Conservation (phyloP, 2,329 filamentous ascomycete genomes). For the Chaetomium olivaceum region DNA sequence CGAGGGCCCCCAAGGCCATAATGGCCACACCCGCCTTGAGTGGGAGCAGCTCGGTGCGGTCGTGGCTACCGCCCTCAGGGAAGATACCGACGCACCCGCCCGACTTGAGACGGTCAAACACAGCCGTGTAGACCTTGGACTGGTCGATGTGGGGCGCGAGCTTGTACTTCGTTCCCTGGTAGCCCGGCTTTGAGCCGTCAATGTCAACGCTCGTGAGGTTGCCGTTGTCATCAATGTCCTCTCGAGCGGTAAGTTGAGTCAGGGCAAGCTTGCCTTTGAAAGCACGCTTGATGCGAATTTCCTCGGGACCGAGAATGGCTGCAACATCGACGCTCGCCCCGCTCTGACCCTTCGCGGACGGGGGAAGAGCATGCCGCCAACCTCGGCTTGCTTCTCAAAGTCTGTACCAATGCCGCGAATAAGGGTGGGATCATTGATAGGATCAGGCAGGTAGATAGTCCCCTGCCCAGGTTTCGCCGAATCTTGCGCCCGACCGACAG, state of each 20-base stretch:
- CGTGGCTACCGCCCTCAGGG: constrained; percentile 93
- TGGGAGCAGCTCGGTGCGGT: constrained; percentile 85
- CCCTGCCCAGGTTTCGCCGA: constrained; percentile 77
- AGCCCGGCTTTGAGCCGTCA: constrained; percentile 60
- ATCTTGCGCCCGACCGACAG: constrained; percentile 91
- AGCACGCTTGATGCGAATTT: constrained; percentile 82
- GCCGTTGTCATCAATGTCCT: constrained; percentile 68
- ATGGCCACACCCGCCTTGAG: constrained; percentile 96
- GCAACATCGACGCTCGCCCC: constrained; percentile 82
- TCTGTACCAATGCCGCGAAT: constrained; percentile 77
- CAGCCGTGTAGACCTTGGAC: constrained; percentile 87
- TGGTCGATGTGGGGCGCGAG: constrained; percentile 92
- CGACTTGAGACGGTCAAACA: constrained; percentile 77
- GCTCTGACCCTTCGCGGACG: constrained; percentile 73
- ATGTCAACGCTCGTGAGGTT: constrained; percentile 58
- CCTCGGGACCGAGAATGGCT: constrained; percentile 75
- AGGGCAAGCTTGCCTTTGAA: constrained; percentile 77
- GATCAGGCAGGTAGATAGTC: constrained; percentile 84
- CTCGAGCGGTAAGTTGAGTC: constrained; percentile 77
- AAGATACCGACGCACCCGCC: constrained; percentile 96
- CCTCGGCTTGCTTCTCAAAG: constrained; percentile 74
- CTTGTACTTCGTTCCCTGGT: constrained; percentile 79
- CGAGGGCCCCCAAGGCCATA: constrained; percentile 91
- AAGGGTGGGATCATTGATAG: constrained; percentile 78
- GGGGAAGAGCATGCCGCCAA: constrained; percentile 81